Conservation (phyloP, 1,139 yeast species). For the Kodamaea sp. region DNA sequence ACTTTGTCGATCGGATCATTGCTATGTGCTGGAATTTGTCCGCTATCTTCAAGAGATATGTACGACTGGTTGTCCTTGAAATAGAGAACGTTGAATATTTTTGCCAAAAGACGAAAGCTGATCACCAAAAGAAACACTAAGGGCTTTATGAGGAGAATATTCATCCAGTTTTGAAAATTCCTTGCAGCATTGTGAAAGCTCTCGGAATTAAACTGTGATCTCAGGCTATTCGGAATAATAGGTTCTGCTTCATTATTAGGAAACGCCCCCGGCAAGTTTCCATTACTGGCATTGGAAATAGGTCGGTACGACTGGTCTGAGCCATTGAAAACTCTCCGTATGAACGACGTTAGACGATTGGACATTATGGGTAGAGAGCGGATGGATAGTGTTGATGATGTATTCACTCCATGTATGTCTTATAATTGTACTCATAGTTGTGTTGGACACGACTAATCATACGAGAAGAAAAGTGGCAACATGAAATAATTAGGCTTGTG, state of each 20-base stretch:
- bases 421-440: neutral
- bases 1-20: conserved; percentile 40
- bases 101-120: conserved; percentile 26
- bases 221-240: conserved; percentile 3
- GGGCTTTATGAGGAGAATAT: conserved; percentile 30
- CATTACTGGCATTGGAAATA: conserved; percentile 6
- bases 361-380: neutral
- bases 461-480: neutral
- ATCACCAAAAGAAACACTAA: conserved; percentile 27
- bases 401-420: neutral
- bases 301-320: conserved; percentile 10
- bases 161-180: conserved; percentile 16
- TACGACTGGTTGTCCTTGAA: conserved; percentile 22
- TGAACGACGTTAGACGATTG: conserved; percentile 5
- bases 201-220: conserved; percentile 8
- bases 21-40: conserved; percentile 1
- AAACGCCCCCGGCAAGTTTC: conserved; percentile 14
- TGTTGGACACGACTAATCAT: neutral
- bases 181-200: conserved; percentile 1
- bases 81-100: conserved; percentile 28
- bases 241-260: conserved; percentile 10
- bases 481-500: too few species aligned
- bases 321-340: conserved; percentile 5
- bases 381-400: too few species aligned
- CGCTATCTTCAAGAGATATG: conserved; percentile 2